Evolutionary conservation across 257 asterid genomes (phyloP).

Genomic region (Salvia splendens): DNA sequence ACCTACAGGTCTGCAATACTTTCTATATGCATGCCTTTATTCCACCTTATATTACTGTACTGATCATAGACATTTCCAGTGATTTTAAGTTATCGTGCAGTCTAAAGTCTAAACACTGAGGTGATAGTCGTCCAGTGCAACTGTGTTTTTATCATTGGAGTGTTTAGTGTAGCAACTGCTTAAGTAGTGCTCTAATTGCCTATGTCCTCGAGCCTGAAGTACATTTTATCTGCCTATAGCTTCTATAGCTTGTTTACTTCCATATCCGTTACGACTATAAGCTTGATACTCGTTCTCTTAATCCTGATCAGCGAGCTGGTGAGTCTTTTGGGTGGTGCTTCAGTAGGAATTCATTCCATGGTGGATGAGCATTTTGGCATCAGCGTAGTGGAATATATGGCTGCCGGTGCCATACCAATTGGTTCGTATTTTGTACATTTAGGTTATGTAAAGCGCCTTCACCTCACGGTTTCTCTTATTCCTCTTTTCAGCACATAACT

Average conservation of each 20-base stretch:
- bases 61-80: neutral
- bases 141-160: neutral
- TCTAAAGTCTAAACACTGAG: neutral
- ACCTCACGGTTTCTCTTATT: neutral
- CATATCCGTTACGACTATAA: neutral
- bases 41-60: slow-evolving; percentile 9
- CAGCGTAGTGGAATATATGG: slow-evolving; percentile 94
- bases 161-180: neutral
- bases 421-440: slow-evolving; percentile 44
- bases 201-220: neutral
- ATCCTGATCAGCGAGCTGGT: slow-evolving; percentile 63
- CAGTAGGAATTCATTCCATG: slow-evolving; percentile 91
- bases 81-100: neutral
- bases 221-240: neutral
- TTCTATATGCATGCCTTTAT: neutral
- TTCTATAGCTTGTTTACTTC: slow-evolving; percentile 3
- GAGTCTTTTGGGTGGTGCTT: slow-evolving; percentile 79
- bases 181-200: neutral
- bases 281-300: slow-evolving; percentile 13
- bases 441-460: neutral
- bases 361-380: slow-evolving; percentile 96
- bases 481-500: slow-evolving; percentile 69
- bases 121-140: too few relatives aligned
- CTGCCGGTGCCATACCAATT: slow-evolving; percentile 91
- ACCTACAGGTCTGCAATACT: slow-evolving; percentile 64